Conservation (phyloP, 371 early-diverging fungal species). For the Lichtheimia hyalospora region DNA sequence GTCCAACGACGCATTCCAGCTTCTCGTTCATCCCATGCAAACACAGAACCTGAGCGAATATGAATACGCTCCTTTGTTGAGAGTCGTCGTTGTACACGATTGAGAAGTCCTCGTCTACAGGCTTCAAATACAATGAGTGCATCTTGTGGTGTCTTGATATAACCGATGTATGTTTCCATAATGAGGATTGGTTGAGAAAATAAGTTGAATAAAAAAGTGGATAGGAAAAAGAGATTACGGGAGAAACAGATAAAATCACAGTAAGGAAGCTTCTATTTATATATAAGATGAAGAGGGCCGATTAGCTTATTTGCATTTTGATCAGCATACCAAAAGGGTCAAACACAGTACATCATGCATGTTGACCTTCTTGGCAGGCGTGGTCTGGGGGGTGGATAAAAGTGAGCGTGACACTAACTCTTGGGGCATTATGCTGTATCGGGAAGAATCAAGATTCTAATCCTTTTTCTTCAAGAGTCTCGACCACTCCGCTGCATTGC, state of each 20-base stretch:
- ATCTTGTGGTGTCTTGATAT: slow-evolving; percentile 77
- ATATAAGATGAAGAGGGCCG: slow-evolving; percentile 2
- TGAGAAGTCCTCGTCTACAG: slow-evolving; percentile 67
- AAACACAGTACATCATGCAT: slow-evolving; percentile 5
- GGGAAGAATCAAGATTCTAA: slow-evolving; percentile 8
- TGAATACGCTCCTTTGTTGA: slow-evolving; percentile 61
- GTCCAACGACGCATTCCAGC: slow-evolving; percentile 91
- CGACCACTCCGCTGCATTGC: slow-evolving; percentile 1
- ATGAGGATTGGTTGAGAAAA: slow-evolving; percentile 7
- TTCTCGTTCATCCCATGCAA: slow-evolving; percentile 87
- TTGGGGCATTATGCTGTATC: slow-evolving; percentile 1
- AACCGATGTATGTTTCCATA: slow-evolving; percentile 61
- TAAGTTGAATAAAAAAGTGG: slow-evolving; percentile 7
- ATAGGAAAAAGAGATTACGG: slow-evolving; percentile 5
- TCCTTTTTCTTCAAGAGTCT: background rate
- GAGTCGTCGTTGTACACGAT: slow-evolving; percentile 74
- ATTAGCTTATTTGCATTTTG: background rate
- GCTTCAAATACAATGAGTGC: slow-evolving; percentile 85
- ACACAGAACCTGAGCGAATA: slow-evolving; percentile 77
- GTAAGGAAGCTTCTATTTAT: slow-evolving; percentile 2
- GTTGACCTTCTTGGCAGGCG: slow-evolving; percentile 10
- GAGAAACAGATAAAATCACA: background rate
- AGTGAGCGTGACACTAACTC: slow-evolving; percentile 7
- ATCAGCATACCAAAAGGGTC: slow-evolving; percentile 5
- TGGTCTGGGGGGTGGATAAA: background rate